Evolutionary conservation across 2,329 filamentous ascomycete species (phyloP), one percentile per base, ranked within the genome.

Genomic region (Aspergillus sp.): DNA sequence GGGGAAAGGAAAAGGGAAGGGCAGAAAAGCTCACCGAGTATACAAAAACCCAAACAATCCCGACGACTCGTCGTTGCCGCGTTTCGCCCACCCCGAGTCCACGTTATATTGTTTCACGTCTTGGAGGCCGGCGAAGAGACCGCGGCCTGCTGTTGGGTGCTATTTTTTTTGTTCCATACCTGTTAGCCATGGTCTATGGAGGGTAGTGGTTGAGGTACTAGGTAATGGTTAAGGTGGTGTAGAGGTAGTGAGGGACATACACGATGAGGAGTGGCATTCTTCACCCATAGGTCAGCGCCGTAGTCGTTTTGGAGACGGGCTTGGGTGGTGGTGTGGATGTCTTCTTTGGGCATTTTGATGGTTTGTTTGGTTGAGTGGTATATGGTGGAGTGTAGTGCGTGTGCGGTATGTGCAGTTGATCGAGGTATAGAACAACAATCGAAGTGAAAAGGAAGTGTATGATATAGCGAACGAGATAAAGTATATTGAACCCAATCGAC

Each of bases 71-170:
- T 67, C 57, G 9, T 53, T 52, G 3, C 63, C 66, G 24, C 74
- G 69, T 22, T 68, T 67, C 6, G 74, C 74, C 72, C 73, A 77
- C 39, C 74, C 74, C 2, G 61, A 56, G 2, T 76, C 73, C 20
- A 77, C 74, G 11, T 75, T 75, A 55, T 77, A 77, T 59, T 70
- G 67, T 59, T 77, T 77, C 12, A 66, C 65, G 39, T 77, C 74
- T 56, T 77, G 74, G 2, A 77, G 66, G 4, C 74, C 74, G 36
- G 74, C 73, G 56, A 77, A 77, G 50, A 77, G 70, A 31, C 74
- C 74, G 16, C 74, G 69, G 51, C 74, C 74, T 4, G 67, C 66
- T 6, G 73, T 75, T 46, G 71, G 55, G 47, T 69, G 72, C 69
- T 75, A 50, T 39, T 20, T 22, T 22, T 22, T 22, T 3, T n/a